Percentiles rank a stretch among this genome's conserved stretches.
phyloP scores from a whole-genome alignment of 768 basidiomycete species.

The Gyrodon lividus region DNA sequence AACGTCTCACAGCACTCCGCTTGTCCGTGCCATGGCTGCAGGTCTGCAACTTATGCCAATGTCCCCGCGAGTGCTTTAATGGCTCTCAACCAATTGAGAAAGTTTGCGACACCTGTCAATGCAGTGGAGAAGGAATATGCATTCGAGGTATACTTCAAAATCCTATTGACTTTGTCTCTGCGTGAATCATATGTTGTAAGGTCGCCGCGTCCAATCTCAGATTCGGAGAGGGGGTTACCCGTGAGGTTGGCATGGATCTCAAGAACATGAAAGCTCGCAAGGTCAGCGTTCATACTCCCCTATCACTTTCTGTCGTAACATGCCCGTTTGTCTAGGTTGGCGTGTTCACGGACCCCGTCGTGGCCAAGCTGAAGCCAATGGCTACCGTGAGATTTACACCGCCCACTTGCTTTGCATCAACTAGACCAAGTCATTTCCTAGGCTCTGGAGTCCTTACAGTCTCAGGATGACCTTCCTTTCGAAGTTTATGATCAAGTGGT shows the following conservation, averaged over 20 bases:
- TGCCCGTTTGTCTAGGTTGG: slow-evolving; percentile 61
- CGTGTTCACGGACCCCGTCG: slow-evolving; percentile 88
- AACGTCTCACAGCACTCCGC: slow-evolving; percentile 67
- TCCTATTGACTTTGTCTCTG: not conserved
- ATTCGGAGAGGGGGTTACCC: slow-evolving; percentile 88
- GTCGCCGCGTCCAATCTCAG: slow-evolving; percentile 85
- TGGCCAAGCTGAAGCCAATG: slow-evolving; percentile 81
- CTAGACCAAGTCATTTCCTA: slow-evolving; percentile 27
- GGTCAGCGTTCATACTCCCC: slow-evolving; percentile 38
- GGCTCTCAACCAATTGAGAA: slow-evolving; percentile 62
- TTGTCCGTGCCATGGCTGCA: slow-evolving; percentile 80
- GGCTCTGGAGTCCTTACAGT: slow-evolving; percentile 79
- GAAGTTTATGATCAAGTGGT: slow-evolving; percentile 80
- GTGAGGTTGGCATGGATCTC: slow-evolving; percentile 90
- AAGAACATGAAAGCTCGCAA: slow-evolving; percentile 91
- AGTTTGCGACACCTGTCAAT: slow-evolving; percentile 76
- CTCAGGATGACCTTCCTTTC: slow-evolving; percentile 72
- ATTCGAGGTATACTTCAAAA: slow-evolving; percentile 60
- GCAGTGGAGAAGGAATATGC: slow-evolving; percentile 82
- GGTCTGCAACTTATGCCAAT: slow-evolving; percentile 40
- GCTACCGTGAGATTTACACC: slow-evolving; percentile 55
- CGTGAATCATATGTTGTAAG: slow-evolving; percentile 34
- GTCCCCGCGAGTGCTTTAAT: slow-evolving; percentile 34
- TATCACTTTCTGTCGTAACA: slow-evolving; percentile 4
- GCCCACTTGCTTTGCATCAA: not conserved